Percentiles rank a stretch among this genome's conserved stretches.
These are phyloP conservation scores for Aureobasidium sp. DNA, from an alignment of 2,329 filamentous ascomycete species.

Conservation along the genomic window DNA sequence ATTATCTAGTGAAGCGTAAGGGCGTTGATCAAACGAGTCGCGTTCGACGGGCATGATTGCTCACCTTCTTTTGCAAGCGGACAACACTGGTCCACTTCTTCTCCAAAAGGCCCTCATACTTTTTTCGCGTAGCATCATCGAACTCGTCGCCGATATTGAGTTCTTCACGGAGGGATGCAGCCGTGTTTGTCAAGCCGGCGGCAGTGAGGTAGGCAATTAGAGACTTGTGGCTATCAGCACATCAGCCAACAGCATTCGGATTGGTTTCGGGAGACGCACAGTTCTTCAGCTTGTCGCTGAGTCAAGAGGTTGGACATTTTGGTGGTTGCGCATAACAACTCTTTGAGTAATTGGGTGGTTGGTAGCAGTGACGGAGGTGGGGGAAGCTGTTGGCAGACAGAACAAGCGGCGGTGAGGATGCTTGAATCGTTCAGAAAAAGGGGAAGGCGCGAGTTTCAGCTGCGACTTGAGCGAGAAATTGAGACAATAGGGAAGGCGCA, in stretches of 20 bases:
- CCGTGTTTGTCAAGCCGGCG: slow-evolving; percentile 60
- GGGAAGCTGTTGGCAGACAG: not conserved
- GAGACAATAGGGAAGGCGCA: not conserved
- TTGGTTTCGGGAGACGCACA: slow-evolving; percentile 48
- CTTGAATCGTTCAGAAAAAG: not conserved
- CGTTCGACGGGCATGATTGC: not conserved
- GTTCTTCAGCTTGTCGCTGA: slow-evolving; percentile 74
- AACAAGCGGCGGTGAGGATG: not conserved
- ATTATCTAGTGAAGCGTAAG: slow-evolving; percentile 56
- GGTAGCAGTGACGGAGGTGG: not conserved
- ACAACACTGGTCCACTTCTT: slow-evolving; percentile 99
- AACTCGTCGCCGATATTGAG: slow-evolving; percentile 62
- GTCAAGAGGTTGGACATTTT: slow-evolving; percentile 68
- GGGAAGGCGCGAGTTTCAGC: not conserved
- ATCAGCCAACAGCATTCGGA: slow-evolving; percentile 22
- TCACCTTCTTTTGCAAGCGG: slow-evolving; percentile 85
- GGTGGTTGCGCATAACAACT: slow-evolving; percentile 8
- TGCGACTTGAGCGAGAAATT: not conserved
- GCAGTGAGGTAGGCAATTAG: slow-evolving; percentile 82
- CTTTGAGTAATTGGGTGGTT: not conserved
- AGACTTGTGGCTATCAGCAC: slow-evolving; percentile 67
- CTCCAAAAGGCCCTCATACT: slow-evolving; percentile 88
- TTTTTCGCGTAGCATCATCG: slow-evolving; percentile 75
- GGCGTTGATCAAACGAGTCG: not conserved
- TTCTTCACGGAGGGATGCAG: slow-evolving; percentile 66